phyloP scores from a whole-genome alignment of 1,284 basidiomycete genomes.

The Coriolopsis trogii region DNA sequence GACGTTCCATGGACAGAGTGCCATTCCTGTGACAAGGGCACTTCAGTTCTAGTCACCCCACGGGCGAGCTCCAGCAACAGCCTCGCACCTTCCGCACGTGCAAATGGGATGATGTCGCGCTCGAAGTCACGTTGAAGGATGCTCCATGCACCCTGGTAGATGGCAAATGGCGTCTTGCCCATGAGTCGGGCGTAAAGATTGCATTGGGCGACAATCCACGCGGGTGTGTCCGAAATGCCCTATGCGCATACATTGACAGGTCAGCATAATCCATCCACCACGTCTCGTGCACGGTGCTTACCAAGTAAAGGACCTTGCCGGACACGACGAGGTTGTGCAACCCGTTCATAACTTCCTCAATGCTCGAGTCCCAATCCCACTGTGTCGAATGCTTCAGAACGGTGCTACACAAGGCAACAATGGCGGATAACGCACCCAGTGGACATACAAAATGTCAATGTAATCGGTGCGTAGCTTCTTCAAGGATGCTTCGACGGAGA shows the following conservation, averaged over 20 bases:
- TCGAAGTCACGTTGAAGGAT: conserved; percentile 36
- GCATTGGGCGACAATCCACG: conserved; percentile 32
- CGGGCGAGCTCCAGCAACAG: no score
- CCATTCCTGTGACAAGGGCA: conserved; percentile 40
- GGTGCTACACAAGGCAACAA: no score
- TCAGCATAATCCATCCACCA: no score
- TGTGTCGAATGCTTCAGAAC: neutral
- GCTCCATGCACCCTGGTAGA: conserved; percentile 60
- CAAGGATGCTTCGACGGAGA: conserved; percentile 40
- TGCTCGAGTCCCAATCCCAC: conserved; percentile 46
- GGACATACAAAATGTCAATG: conserved; percentile 42
- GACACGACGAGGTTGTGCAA: conserved; percentile 45
- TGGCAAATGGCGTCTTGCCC: conserved; percentile 50
- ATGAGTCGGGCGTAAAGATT: conserved; percentile 37
- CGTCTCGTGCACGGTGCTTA: conserved; percentile 7
- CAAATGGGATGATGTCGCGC: conserved; percentile 57
- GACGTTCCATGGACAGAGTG: conserved; percentile 54
- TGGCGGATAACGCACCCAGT: conserved; percentile 10
- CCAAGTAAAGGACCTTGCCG: conserved; percentile 49
- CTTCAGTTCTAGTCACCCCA: no score
- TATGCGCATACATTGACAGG: neutral
- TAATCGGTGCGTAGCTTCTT: conserved; percentile 49
- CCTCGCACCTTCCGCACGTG: conserved; percentile 43
- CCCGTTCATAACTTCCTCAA: conserved; percentile 52
- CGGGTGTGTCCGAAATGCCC: conserved; percentile 34